phyloP scores from a whole-genome alignment of 202 grass and related monocot species.

The Eragrostis tef region DNA sequence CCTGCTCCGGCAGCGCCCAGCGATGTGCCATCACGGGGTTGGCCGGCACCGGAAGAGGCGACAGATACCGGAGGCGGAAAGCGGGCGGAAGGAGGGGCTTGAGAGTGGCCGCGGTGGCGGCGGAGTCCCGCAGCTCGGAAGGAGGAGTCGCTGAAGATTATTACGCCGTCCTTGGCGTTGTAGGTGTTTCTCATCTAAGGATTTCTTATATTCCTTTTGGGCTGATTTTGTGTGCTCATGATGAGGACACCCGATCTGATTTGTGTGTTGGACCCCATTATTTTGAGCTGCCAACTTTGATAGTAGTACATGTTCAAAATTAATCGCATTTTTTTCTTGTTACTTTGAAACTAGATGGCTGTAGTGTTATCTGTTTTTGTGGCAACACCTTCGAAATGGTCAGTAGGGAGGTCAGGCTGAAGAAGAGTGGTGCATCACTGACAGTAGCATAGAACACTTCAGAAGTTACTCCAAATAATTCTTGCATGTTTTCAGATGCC shows the following conservation, averaged over 20 bases:
- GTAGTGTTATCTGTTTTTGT: background rate
- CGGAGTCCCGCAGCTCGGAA: constrained; percentile 47
- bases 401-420: too few species aligned
- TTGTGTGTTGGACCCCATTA: background rate
- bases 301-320: background rate
- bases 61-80: constrained; percentile 12
- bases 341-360: background rate
- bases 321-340: background rate
- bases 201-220: background rate
- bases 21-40: constrained; percentile 33
- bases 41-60: constrained; percentile 29
- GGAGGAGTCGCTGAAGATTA: constrained; percentile 82
- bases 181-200: constrained; percentile 34
- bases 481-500: constrained; percentile 74
- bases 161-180: constrained; percentile 88
- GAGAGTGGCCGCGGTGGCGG: constrained; percentile 51
- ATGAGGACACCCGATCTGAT: background rate
- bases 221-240: background rate
- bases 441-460: background rate
- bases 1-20: constrained; percentile 44
- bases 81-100: constrained; percentile 38
- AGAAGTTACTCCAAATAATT: constrained; percentile 1
- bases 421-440: background rate
- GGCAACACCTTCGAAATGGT: background rate
- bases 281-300: background rate